Base-by-base conservation (phyloP, 257 asterid species). In the Agastache rugosa region DNA sequence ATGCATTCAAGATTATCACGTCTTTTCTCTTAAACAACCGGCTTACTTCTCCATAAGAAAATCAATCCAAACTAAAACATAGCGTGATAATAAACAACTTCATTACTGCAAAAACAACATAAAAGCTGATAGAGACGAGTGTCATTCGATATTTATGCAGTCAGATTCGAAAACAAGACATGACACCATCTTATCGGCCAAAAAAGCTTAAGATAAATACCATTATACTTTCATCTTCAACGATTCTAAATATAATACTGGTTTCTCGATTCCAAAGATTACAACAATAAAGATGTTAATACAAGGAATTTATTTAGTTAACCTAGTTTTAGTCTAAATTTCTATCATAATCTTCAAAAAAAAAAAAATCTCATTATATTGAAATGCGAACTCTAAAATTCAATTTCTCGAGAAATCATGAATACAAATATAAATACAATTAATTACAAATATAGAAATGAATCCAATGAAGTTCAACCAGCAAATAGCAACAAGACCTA, bases 301-400 rank as follows among this genome's bases (percentile, higher is more conserved):
- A 20, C 71, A 41, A 62, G 48, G 48, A 35, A 44, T 71, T 39
- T 47, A 19, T 31, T 9, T n/a, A 58, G 27, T 16, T 51, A 51
- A 61, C 65, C 62, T 39, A 65, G 34, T 19, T 29, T 54, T 16
- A n/a, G 37, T 27, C 6, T 11, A 16, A 65, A 58, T 22, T 56
- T 64, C 74, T 22, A 74, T 7, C 35, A 54, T 35, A 58, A 71
- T 39, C 54, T 58, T 5, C 41, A 29, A 35, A 20, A 15, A 42
- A n/a, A n/a, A n/a, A n/a, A 10, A 67, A 0, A 56, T 48, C 25
- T 2, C 27, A 8, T 34, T 37, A 39, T 48, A 64, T 7, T 10
- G 39, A 56, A 63, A 25, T 7, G 27, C 29, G 69, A 35, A 16
- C 16, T 63, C 51, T 19, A 20, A 7, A 23, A 25, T 23, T 15